phyloP scores from a whole-genome alignment of 306 rosid genomes.

The Fagus sylvatica region DNA sequence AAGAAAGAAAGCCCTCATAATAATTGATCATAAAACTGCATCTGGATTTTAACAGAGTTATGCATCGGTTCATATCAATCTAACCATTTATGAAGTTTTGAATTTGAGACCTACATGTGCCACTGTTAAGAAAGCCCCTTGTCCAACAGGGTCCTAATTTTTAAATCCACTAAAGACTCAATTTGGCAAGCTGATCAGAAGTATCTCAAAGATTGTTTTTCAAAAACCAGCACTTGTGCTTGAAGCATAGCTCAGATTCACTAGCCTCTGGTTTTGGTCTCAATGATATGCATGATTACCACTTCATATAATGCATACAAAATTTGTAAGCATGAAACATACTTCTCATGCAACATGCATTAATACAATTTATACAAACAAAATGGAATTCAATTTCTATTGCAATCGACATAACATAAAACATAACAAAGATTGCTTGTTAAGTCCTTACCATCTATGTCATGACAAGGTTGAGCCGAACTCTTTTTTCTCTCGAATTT shows the following conservation, averaged over 20 bases:
- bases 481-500: conserved; percentile 33
- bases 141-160: neutral
- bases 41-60: neutral
- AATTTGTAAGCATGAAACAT: neutral
- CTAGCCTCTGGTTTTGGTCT: neutral
- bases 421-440: neutral
- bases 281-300: neutral
- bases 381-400: neutral
- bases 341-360: neutral
- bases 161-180: neutral
- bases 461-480: conserved; percentile 34
- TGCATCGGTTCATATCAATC: neutral
- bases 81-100: neutral
- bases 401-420: conserved; percentile 14
- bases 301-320: neutral
- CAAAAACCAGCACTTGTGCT: neutral
- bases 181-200: neutral
- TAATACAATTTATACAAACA: neutral
- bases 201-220: neutral
- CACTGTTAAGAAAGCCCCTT: neutral
- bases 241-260: neutral
- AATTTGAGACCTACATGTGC: neutral
- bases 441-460: conserved; percentile 54
- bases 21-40: neutral
- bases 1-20: neutral